Conservation (phyloP, 768 basidiomycete genomes). For the Lentinula edodes region DNA sequence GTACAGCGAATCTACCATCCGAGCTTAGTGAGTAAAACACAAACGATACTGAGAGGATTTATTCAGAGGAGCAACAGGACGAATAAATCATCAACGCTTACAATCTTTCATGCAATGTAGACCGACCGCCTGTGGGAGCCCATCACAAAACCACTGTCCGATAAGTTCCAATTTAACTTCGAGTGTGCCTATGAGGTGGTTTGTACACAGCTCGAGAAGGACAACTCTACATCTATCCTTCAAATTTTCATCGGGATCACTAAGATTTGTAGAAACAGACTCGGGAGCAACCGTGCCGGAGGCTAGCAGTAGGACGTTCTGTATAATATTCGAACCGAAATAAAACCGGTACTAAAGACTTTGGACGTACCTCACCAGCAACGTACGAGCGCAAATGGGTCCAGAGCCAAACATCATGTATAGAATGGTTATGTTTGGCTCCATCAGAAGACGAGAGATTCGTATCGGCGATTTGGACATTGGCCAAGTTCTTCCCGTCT, state of each 20-base stretch:
- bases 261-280: conserved; percentile 1
- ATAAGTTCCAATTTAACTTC: background rate
- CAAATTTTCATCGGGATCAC: conserved; percentile 1
- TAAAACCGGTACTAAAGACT: background rate
- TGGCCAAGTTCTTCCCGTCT: conserved; percentile 40
- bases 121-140: background rate
- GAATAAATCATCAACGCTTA: background rate
- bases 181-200: background rate
- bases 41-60: conserved; percentile 23
- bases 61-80: background rate
- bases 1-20: conserved; percentile 39
- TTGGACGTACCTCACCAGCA: conserved; percentile 32
- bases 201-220: conserved; percentile 4
- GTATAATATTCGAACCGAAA: conserved; percentile 10
- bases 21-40: conserved; percentile 37
- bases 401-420: conserved; percentile 41
- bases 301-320: conserved; percentile 39
- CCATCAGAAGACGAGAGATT: conserved; percentile 21
- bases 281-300: conserved; percentile 31
- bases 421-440: conserved; percentile 25
- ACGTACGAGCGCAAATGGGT: conserved; percentile 28
- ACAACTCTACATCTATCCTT: conserved; percentile 7
- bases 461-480: conserved; percentile 22
- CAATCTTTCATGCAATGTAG: background rate
- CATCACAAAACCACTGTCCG: conserved; percentile 7